Percentiles rank a stretch among this genome's conserved stretches.
phyloP scores from a whole-genome alignment of 192 early-diverging fungal species.

The Backusella luteola region DNA sequence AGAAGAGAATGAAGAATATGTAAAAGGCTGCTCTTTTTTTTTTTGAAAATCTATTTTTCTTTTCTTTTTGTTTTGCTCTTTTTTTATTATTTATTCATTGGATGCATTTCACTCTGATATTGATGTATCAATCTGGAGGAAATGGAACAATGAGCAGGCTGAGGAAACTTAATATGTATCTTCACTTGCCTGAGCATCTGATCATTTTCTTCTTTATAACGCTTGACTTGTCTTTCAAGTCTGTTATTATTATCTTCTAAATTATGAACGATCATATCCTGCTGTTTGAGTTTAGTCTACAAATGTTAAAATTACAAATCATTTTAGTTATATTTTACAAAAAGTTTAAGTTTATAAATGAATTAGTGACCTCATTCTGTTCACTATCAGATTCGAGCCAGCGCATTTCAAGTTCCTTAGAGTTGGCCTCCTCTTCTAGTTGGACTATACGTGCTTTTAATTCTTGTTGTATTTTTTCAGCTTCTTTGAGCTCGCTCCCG shows the following conservation, averaged over 20 bases:
- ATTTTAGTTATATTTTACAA: slow-evolving; percentile 1
- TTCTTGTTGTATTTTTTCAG: background rate
- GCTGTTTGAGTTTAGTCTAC: slow-evolving; percentile 10
- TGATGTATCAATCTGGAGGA: slow-evolving; percentile 15
- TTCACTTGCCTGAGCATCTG: slow-evolving; percentile 20
- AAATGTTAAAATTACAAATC: background rate
- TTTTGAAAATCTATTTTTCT: background rate
- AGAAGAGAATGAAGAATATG: background rate
- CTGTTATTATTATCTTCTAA: slow-evolving; percentile 12
- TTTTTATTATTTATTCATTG: background rate
- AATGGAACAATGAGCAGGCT: background rate
- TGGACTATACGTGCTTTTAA: background rate
- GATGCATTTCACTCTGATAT: slow-evolving; percentile 13
- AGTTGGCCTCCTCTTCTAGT: slow-evolving; percentile 5
- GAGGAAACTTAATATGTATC: slow-evolving; percentile 5
- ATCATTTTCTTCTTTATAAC: slow-evolving; percentile 20
- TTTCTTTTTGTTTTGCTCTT: background rate
- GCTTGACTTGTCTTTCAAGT: background rate
- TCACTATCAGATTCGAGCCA: slow-evolving; percentile 14
- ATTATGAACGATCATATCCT: background rate
- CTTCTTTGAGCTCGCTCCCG: background rate
- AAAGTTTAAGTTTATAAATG: slow-evolving; percentile 10
- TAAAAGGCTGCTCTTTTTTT: background rate
- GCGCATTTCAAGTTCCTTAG: slow-evolving; percentile 11
- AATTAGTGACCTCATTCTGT: slow-evolving; percentile 10